These are phyloP conservation scores for Vachellia pachyceras DNA, from an alignment of 306 rosid genomes.

Conservation along the genomic window DNA sequence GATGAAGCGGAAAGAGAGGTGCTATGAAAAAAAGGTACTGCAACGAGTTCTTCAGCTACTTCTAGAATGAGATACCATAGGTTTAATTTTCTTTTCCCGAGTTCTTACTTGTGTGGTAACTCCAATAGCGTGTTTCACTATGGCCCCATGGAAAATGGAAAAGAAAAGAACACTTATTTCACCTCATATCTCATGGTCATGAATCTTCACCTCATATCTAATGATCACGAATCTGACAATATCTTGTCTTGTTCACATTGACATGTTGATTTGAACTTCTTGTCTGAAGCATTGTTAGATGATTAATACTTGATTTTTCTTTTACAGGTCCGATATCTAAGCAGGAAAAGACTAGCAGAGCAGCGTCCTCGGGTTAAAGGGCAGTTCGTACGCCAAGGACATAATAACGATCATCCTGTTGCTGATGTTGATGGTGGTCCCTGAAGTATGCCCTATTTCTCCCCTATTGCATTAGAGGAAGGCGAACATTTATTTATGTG, in stretches of 20 bases:
- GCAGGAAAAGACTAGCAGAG: conserved; percentile 69
- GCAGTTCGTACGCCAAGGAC: conserved; percentile 61
- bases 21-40: conserved; percentile 75
- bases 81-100: neutral
- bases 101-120: neutral
- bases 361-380: conserved; percentile 78
- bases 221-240: conserved; percentile 9
- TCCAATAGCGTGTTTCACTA: neutral
- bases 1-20: conserved; percentile 74
- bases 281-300: conserved; percentile 19
- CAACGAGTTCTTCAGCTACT: neutral
- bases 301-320: conserved; percentile 23
- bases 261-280: neutral
- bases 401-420: conserved; percentile 38
- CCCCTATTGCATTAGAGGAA: conserved; percentile 10
- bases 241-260: conserved; percentile 13
- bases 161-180: neutral
- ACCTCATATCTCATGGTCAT: neutral
- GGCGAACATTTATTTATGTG: conserved; percentile 1
- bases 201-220: no score
- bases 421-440: conserved; percentile 44
- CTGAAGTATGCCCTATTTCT: conserved; percentile 35
- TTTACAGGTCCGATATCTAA: conserved; percentile 67
- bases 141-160: neutral
- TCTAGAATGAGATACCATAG: conserved; percentile 5